A percentile compares a stretch with the other conserved stretches of the same genome.
These are phyloP conservation scores for Termitomyces sp. DNA, from an alignment of 768 basidiomycete species.

Conservation along the genomic window DNA sequence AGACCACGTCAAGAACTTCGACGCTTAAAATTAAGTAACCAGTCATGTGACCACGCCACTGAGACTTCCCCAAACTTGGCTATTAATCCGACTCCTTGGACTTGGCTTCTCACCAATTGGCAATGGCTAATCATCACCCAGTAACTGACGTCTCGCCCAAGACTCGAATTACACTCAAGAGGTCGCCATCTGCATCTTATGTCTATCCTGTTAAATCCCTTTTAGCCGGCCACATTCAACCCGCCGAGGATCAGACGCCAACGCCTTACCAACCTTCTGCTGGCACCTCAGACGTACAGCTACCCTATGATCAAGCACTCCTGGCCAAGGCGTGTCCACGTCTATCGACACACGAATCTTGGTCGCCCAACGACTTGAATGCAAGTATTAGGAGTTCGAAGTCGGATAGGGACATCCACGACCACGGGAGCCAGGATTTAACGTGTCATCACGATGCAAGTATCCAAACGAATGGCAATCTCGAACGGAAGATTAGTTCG, in stretches of 20 bases:
- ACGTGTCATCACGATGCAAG: not conserved
- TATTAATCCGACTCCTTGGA: not conserved
- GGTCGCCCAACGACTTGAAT: not conserved
- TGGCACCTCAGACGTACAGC: not conserved
- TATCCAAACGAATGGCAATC: not conserved
- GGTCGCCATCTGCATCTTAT: slow-evolving; percentile 19
- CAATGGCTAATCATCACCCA: not conserved
- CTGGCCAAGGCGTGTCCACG: not conserved
- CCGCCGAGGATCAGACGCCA: slow-evolving; percentile 16
- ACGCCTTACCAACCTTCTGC: not conserved
- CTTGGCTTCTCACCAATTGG: not conserved
- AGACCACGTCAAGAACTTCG: not conserved
- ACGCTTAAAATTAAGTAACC: not conserved
- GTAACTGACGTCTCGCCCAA: not conserved
- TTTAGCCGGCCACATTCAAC: slow-evolving; percentile 31
- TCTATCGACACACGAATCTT: not conserved
- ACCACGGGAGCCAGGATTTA: not conserved
- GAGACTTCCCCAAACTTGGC: not conserved
- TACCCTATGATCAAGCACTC: not conserved
- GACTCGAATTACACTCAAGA: not conserved
- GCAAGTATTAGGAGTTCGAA: slow-evolving; percentile 4
- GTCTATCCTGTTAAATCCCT: slow-evolving; percentile 41
- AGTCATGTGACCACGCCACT: slow-evolving; percentile 9
- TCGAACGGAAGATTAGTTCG: not conserved
- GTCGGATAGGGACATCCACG: slow-evolving; percentile 1